phyloP scores from a whole-genome alignment of 2,329 filamentous ascomycete species.

The Dothistroma pini region DNA sequence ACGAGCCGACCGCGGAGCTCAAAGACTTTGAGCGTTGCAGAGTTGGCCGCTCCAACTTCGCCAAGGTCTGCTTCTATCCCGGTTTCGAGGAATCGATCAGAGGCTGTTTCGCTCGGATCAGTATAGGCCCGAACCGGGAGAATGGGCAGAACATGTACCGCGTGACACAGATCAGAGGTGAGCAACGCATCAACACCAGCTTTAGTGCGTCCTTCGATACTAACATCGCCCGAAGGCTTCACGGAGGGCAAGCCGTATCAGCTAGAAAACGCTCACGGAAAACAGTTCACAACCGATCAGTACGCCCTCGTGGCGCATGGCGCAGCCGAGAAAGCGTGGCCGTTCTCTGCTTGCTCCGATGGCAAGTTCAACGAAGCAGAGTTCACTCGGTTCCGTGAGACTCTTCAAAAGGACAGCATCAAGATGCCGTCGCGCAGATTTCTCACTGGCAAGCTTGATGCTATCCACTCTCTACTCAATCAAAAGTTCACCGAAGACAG shows the following conservation, averaged over 20 bases:
- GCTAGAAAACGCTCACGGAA: slow-evolving; percentile 69
- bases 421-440: slow-evolving; percentile 68
- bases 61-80: slow-evolving; percentile 88
- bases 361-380: slow-evolving; percentile 74
- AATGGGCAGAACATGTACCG: slow-evolving; percentile 77
- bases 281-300: slow-evolving; percentile 76
- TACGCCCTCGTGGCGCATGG: slow-evolving; percentile 81
- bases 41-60: slow-evolving; percentile 80
- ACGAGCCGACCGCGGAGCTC: slow-evolving; percentile 66
- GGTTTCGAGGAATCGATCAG: slow-evolving; percentile 77
- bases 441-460: slow-evolving; percentile 68
- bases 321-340: slow-evolving; percentile 77
- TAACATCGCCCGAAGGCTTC: slow-evolving; percentile 57
- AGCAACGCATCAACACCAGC: slow-evolving; percentile 14
- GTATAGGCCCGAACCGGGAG: slow-evolving; percentile 68
- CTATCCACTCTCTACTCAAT: slow-evolving; percentile 75
- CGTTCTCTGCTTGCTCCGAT: slow-evolving; percentile 88
- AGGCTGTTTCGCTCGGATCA: slow-evolving; percentile 82
- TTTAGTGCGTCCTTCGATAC: slow-evolving; percentile 9
- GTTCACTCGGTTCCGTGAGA: slow-evolving; percentile 74
- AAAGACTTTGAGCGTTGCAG: slow-evolving; percentile 81
- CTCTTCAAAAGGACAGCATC: slow-evolving; percentile 67
- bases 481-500: slow-evolving; percentile 80
- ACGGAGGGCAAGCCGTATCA: slow-evolving; percentile 76
- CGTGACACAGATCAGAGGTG: slow-evolving; percentile 83